These are phyloP conservation scores for Zygosaccharomyces pseudobailii DNA, from an alignment of 1,139 yeast species.

Conservation along the genomic window DNA sequence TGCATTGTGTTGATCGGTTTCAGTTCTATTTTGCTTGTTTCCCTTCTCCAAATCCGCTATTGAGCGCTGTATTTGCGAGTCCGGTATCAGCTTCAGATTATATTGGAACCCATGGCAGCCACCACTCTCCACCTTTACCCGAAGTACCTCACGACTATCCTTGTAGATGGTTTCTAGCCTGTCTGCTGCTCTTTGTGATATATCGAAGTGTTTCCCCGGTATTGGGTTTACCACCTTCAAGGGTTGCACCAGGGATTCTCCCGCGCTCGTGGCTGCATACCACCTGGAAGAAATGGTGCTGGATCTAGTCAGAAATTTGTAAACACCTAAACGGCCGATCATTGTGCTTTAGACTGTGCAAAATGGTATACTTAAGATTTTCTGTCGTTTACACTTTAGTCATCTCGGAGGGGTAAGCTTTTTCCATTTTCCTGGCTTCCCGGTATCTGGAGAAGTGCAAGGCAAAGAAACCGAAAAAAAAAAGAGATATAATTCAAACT, in stretches of 20 bases:
- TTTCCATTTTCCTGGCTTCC: not conserved
- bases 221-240: slow-evolving; percentile 21
- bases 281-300: not conserved
- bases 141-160: slow-evolving; percentile 53
- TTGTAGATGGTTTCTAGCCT: slow-evolving; percentile 54
- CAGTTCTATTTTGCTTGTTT: slow-evolving; percentile 24
- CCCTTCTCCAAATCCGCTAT: slow-evolving; percentile 1
- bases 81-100: slow-evolving; percentile 57
- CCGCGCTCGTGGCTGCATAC: slow-evolving; percentile 1
- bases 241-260: slow-evolving; percentile 18
- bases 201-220: slow-evolving; percentile 32
- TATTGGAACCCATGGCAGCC: slow-evolving; percentile 99
- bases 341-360: not conserved
- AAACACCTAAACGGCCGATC: not conserved
- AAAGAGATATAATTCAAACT: not conserved
- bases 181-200: slow-evolving; percentile 44
- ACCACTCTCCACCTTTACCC: slow-evolving; percentile 88
- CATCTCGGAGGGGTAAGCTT: not conserved
- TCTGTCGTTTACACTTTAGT: not conserved
- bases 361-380: not conserved
- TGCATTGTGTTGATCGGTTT: slow-evolving; percentile 50
- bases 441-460: not conserved
- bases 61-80: slow-evolving; percentile 34
- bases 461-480: not conserved
- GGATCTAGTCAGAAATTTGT: not conserved